Evolutionary conservation across 2,329 filamentous ascomycete genomes (phyloP), one percentile per base, ranked within the genome.

Genomic region (Claviceps digitariae): DNA sequence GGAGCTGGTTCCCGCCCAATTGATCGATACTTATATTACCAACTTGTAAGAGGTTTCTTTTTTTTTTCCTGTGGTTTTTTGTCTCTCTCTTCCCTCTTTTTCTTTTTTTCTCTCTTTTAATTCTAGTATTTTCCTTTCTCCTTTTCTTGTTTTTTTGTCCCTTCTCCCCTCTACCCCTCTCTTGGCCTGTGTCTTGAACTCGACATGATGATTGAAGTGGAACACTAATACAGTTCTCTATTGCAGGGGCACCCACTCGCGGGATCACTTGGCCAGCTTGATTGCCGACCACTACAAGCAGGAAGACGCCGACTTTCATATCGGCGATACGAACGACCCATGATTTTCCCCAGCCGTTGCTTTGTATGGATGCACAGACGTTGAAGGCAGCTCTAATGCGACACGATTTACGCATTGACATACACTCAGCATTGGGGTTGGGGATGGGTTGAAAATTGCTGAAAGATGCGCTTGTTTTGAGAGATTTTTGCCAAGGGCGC

Each of bases 11-110:
- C 82, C 86, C 9, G 80, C 86, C 0, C 85, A 88, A 59, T 69
- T 85, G 55, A 78, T 93, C 40, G 84, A 89, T 67, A 78, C 87
- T 34, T 93, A 93, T 66, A 88, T 95, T 60, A 94, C 89, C 20
- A 95, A 95, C 54, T 57, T 76, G 74, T 76, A 68, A 67, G 74
- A 71, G n/a, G 31, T 13, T 4, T 20, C 38, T 27, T 2, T 27
- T 15, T 44, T 27, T 5, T 29, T 44, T n/a, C n/a, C n/a, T 21
- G 27, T 9, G 13, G 4, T 38, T 38, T 38, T 7, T 44, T 15
- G n/a, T 21, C 40, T 23, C 8, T 25, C 23, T 8, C 12, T 8
- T 13, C 41, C 9, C 1, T 43, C 12, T 13, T 20, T 23, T 23
- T 43, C 41, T 41, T n/a, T 41, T 41, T 10, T 20, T 10, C 3